Evolutionary conservation across 371 early-diverging fungal genomes (phyloP).

Genomic region (Haplosporangium sp.): DNA sequence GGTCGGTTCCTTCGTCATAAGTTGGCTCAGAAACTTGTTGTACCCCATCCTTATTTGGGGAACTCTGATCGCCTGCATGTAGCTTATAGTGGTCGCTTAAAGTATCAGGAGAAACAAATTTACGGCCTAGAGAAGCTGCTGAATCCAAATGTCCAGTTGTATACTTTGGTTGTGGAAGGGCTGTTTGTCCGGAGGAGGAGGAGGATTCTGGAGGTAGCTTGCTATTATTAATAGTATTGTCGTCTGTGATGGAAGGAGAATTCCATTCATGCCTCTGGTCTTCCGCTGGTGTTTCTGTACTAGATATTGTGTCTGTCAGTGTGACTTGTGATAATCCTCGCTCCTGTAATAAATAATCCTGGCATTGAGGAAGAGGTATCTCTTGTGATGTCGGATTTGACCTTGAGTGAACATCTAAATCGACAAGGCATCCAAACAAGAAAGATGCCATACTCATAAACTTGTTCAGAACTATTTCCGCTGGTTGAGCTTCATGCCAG

Average conservation of each 20-base stretch:
- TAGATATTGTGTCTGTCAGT: background rate
- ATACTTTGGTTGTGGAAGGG: slow-evolving; percentile 4
- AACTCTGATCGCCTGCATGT: background rate
- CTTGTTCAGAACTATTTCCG: slow-evolving; percentile 15
- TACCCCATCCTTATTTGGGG: slow-evolving; percentile 7
- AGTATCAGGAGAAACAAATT: slow-evolving; percentile 23
- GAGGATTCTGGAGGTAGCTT: background rate
- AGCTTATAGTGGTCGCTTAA: slow-evolving; percentile 26
- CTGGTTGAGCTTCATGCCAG: background rate
- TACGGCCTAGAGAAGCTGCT: slow-evolving; percentile 14
- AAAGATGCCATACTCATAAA: slow-evolving; percentile 26
- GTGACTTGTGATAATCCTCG: no score
- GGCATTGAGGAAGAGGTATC: background rate
- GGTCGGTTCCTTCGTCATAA: slow-evolving; percentile 37
- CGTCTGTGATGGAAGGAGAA: background rate
- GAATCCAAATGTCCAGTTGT: background rate
- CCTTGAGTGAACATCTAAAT: slow-evolving; percentile 31
- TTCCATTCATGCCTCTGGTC: background rate
- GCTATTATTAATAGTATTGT: background rate
- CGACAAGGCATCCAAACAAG: slow-evolving; percentile 26
- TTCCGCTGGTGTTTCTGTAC: background rate
- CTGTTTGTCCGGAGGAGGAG: slow-evolving; percentile 13
- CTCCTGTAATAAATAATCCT: background rate
- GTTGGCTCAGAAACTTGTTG: slow-evolving; percentile 7
- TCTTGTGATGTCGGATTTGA: slow-evolving; percentile 5